Evolutionary conservation across 2,329 filamentous ascomycete species (phyloP).

Genomic region (Sporothrix euskadiensis): DNA sequence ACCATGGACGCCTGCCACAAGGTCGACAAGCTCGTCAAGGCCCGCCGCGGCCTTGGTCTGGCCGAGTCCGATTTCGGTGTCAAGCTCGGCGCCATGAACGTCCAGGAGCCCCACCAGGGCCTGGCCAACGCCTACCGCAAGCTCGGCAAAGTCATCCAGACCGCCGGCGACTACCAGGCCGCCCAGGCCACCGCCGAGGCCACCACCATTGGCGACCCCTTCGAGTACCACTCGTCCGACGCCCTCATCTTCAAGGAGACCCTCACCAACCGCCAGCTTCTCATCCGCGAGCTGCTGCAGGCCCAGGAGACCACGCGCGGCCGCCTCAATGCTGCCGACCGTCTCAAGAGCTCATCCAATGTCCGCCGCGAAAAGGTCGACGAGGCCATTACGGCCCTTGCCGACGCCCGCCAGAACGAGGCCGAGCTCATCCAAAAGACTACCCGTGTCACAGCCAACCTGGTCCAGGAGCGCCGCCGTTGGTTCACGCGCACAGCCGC

Average conservation of each 20-base stretch:
- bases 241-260: constrained; percentile 98
- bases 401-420: constrained; percentile 83
- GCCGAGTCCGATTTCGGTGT: constrained; percentile 92
- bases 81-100: constrained; percentile 81
- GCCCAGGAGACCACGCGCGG: constrained; percentile 82
- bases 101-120: constrained; percentile 87
- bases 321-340: constrained; percentile 82
- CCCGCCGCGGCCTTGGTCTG: constrained; percentile 83
- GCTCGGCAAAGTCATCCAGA: constrained; percentile 89
- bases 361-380: constrained; percentile 95
- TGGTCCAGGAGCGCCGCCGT: constrained; percentile 81
- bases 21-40: constrained; percentile 90
- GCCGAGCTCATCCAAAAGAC: constrained; percentile 81
- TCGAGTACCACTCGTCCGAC: constrained; percentile 93
- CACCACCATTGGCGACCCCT: constrained; percentile 87
- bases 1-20: constrained; percentile 98
- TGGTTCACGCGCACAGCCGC: constrained; percentile 86
- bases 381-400: constrained; percentile 87
- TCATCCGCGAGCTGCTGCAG: constrained; percentile 88
- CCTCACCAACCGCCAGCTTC: constrained; percentile 93
- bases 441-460: constrained; percentile 81
- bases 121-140: constrained; percentile 90
- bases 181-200: constrained; percentile 96
- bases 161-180: constrained; percentile 90
- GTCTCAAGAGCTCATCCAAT: constrained; percentile 80